phyloP scores from a whole-genome alignment of 768 basidiomycete species.

The Calocybe cyanea region DNA sequence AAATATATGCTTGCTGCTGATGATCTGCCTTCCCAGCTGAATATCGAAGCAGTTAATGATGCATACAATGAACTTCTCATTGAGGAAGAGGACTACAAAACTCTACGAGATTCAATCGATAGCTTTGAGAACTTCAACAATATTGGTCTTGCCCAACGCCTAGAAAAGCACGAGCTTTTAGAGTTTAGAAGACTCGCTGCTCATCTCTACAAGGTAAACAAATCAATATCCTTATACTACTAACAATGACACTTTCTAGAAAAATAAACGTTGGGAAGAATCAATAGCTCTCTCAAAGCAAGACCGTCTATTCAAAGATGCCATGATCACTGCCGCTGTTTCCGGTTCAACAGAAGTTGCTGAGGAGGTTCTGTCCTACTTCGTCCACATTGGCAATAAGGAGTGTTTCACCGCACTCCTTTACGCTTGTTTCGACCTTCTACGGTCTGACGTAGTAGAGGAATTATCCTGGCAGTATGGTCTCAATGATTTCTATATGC shows the following conservation, averaged over 20 bases:
- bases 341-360: slow-evolving; percentile 85
- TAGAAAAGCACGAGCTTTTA: slow-evolving; percentile 87
- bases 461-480: slow-evolving; percentile 97
- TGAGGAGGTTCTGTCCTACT: slow-evolving; percentile 93
- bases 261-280: slow-evolving; percentile 95
- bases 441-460: slow-evolving; percentile 88
- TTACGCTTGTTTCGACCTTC: slow-evolving; percentile 92
- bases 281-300: slow-evolving; percentile 93
- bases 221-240: background rate
- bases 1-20: background rate
- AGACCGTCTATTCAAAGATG: slow-evolving; percentile 96
- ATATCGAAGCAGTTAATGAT: slow-evolving; percentile 96
- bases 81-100: slow-evolving; percentile 99
- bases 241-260: slow-evolving; percentile 40
- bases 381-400: slow-evolving; percentile 97
- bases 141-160: slow-evolving; percentile 73
- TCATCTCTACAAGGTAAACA: slow-evolving; percentile 85
- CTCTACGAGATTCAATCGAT: slow-evolving; percentile 94
- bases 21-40: slow-evolving; percentile 79
- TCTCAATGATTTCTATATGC: slow-evolving; percentile 97
- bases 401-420: slow-evolving; percentile 93
- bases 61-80: slow-evolving; percentile 98
- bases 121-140: slow-evolving; percentile 99
- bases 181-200: slow-evolving; percentile 96
- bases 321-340: slow-evolving; percentile 88